Conservation (phyloP, 2,329 filamentous ascomycete species). For the Tolypocladium cylindrosporum region DNA sequence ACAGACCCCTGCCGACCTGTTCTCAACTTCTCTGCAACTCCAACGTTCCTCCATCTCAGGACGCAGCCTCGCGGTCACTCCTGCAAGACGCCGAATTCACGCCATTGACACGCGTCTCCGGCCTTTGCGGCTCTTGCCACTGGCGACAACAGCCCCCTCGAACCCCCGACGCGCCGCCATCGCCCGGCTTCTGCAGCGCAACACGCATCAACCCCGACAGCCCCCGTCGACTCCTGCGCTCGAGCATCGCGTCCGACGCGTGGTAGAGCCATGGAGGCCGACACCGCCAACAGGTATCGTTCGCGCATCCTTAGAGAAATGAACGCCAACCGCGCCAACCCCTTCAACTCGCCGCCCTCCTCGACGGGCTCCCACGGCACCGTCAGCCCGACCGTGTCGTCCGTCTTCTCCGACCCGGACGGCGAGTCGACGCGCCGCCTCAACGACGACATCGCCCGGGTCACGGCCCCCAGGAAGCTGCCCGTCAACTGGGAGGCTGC, state of each 20-base stretch:
- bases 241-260: slow-evolving; percentile 3
- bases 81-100: not conserved
- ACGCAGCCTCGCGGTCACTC: not conserved
- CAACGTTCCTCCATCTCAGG: not conserved
- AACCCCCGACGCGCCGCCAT: not conserved
- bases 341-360: slow-evolving; percentile 48
- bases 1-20: not conserved
- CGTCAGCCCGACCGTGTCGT: slow-evolving; percentile 42
- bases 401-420: slow-evolving; percentile 41
- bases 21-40: not conserved
- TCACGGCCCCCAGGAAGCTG: slow-evolving; percentile 28
- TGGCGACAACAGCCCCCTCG: not conserved
- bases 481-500: slow-evolving; percentile 34
- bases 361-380: slow-evolving; percentile 49
- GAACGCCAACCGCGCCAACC: slow-evolving; percentile 42
- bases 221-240: not conserved
- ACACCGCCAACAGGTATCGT: slow-evolving; percentile 30
- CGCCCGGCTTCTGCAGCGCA: not conserved
- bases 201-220: not conserved
- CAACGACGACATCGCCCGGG: slow-evolving; percentile 36
- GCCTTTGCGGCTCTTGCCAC: not conserved
- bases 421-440: slow-evolving; percentile 43
- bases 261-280: slow-evolving; percentile 28
- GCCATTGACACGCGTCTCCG: not conserved
- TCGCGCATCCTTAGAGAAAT: slow-evolving; percentile 41